Conservation (phyloP, 108 stramenopile species). For the Nannochloropsis gaditana region DNA sequence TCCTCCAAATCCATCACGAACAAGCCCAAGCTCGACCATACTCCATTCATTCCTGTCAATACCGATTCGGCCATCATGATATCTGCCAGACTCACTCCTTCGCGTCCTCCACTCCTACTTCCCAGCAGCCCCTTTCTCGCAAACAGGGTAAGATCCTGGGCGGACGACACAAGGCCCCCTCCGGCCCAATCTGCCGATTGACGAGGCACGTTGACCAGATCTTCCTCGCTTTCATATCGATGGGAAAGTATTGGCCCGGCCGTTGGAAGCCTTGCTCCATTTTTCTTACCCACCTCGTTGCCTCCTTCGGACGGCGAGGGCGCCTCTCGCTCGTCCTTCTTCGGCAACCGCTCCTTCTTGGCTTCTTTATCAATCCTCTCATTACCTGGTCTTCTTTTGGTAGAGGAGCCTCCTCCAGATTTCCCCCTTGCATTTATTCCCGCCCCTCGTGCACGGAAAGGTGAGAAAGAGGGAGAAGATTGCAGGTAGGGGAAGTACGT, state of each 20-base stretch:
- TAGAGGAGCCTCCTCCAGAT: too few relatives aligned
- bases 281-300: background rate
- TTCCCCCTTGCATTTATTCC: too few relatives aligned
- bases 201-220: background rate
- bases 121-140: background rate
- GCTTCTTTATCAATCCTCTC: too few relatives aligned
- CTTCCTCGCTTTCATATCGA: background rate
- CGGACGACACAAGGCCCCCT: background rate
- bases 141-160: background rate
- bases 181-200: slow-evolving; percentile 1
- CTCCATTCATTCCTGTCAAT: background rate
- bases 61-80: background rate
- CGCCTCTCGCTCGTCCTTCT: too few relatives aligned
- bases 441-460: background rate
- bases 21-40: background rate
- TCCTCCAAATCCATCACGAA: background rate
- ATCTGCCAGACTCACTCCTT: background rate
- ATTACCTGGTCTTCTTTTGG: too few relatives aligned
- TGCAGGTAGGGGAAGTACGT: slow-evolving; percentile 12
- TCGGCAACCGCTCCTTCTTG: too few relatives aligned
- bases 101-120: background rate
- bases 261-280: background rate
- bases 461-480: background rate
- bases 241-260: background rate
- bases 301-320: background rate